phyloP scores from a whole-genome alignment of 768 basidiomycete genomes.

The Zangia roseola region DNA sequence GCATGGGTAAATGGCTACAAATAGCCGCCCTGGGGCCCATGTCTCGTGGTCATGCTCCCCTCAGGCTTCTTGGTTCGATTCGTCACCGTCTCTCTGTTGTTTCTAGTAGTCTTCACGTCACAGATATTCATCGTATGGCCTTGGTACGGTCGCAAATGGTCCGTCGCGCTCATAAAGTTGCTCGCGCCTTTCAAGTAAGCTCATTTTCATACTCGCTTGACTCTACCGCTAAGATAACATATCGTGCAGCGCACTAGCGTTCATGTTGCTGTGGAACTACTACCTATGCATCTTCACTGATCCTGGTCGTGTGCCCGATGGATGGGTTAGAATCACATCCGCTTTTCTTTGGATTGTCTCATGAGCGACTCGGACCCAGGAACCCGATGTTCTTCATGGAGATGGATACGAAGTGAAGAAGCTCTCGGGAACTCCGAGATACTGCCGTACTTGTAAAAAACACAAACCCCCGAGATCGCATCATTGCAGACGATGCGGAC shows the following conservation, averaged over 20 bases:
- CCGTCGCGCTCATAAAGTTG: slow-evolving; percentile 72
- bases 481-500: slow-evolving; percentile 87
- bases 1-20: too few species aligned
- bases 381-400: slow-evolving; percentile 62
- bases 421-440: slow-evolving; percentile 76
- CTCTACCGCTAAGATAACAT: slow-evolving; percentile 12
- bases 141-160: slow-evolving; percentile 80
- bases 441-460: slow-evolving; percentile 80
- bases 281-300: slow-evolving; percentile 78
- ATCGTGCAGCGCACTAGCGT: slow-evolving; percentile 64
- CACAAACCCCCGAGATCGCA: slow-evolving; percentile 91
- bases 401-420: slow-evolving; percentile 92
- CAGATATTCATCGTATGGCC: slow-evolving; percentile 92
- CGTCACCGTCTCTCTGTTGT: slow-evolving; percentile 64
- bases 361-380: slow-evolving; percentile 38
- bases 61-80: slow-evolving; percentile 60
- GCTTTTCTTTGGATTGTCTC: neutral
- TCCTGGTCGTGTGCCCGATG: slow-evolving; percentile 77
- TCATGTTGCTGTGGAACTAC: slow-evolving; percentile 86
- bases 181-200: slow-evolving; percentile 89
- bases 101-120: slow-evolving; percentile 78
- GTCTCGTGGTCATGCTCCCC: slow-evolving; percentile 36
- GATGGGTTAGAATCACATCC: slow-evolving; percentile 57
- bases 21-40: too few species aligned
- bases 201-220: neutral